A percentile compares a stretch with the other conserved stretches of the same genome.
phyloP scores from a whole-genome alignment of 352 stramenopile species.

The Phytophthora pistaciae region DNA sequence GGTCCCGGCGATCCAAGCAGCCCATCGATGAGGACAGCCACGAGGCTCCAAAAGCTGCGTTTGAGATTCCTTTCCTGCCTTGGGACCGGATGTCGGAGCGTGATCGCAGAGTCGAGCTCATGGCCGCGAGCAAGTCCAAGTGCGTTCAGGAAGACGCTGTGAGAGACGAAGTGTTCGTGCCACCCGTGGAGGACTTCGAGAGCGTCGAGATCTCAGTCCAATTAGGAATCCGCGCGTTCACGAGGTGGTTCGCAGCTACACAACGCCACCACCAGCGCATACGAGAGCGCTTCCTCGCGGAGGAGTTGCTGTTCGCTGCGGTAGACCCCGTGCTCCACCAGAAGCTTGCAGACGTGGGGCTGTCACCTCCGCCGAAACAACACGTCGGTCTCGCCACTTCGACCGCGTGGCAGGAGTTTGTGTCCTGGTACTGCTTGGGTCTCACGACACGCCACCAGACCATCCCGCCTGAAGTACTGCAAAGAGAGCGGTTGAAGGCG shows the following conservation, averaged over 20 bases:
- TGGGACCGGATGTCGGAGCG: constrained; percentile 55
- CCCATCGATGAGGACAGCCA: constrained; percentile 6
- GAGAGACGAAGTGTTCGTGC: constrained; percentile 49
- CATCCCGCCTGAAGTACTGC: constrained; percentile 30
- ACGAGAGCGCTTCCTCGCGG: constrained; percentile 61
- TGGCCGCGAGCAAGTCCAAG: constrained; percentile 62
- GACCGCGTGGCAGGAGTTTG: constrained; percentile 54
- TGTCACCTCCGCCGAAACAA: constrained; percentile 31
- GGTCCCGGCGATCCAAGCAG: constrained; percentile 5
- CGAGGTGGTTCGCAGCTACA: constrained; percentile 61
- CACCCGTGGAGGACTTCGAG: constrained; percentile 54
- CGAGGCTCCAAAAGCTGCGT: constrained; percentile 14
- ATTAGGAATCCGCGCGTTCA: constrained; percentile 56
- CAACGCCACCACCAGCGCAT: constrained; percentile 52
- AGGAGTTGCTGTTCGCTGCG: constrained; percentile 71
- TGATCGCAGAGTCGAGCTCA: constrained; percentile 62
- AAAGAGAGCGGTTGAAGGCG: constrained; percentile 43
- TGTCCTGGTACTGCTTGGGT: constrained; percentile 62
- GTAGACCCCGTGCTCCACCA: constrained; percentile 47
- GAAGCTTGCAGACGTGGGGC: constrained; percentile 43
- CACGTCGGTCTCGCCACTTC: constrained; percentile 36
- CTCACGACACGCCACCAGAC: constrained; percentile 31
- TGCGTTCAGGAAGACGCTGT: constrained; percentile 48
- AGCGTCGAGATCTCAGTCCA: constrained; percentile 55
- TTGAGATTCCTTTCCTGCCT: constrained; percentile 36